phyloP scores from a whole-genome alignment of 441 rosid genomes.

The Croton laevigatus region DNA sequence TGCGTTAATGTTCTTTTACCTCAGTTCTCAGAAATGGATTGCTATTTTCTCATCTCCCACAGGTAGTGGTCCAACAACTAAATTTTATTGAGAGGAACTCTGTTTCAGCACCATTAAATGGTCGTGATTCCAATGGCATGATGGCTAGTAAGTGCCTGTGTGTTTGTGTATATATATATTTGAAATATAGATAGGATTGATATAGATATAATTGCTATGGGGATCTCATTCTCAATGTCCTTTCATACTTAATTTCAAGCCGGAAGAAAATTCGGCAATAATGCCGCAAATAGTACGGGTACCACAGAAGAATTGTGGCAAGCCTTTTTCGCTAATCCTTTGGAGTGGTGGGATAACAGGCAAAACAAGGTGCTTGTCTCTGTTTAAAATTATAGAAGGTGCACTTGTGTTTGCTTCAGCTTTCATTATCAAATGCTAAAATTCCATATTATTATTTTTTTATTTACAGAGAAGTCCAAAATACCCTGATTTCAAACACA shows the following conservation, averaged over 20 bases:
- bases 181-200: conserved; percentile 1
- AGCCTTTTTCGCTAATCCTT: conserved; percentile 60
- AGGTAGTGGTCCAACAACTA: conserved; percentile 60
- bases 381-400: conserved; percentile 6
- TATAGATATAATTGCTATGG: neutral
- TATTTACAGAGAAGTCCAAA: conserved; percentile 53
- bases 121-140: conserved; percentile 28
- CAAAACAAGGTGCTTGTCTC: conserved; percentile 47
- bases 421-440: neutral
- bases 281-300: conserved; percentile 28
- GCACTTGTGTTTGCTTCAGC: neutral
- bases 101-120: conserved; percentile 25
- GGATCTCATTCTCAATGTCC: neutral
- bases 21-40: neutral
- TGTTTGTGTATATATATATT: neutral
- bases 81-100: conserved; percentile 50
- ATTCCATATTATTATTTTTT: neutral
- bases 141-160: conserved; percentile 30
- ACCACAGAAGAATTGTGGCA: conserved; percentile 56
- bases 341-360: conserved; percentile 75
- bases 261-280: conserved; percentile 36
- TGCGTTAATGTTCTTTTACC: neutral
- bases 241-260: conserved; percentile 13
- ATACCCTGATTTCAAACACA: conserved; percentile 72
- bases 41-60: conserved; percentile 18